Percentiles rank a stretch among this genome's conserved stretches.
These are phyloP conservation scores for Arachis monticola DNA, from an alignment of 331 rosid species.

Conservation along the genomic window DNA sequence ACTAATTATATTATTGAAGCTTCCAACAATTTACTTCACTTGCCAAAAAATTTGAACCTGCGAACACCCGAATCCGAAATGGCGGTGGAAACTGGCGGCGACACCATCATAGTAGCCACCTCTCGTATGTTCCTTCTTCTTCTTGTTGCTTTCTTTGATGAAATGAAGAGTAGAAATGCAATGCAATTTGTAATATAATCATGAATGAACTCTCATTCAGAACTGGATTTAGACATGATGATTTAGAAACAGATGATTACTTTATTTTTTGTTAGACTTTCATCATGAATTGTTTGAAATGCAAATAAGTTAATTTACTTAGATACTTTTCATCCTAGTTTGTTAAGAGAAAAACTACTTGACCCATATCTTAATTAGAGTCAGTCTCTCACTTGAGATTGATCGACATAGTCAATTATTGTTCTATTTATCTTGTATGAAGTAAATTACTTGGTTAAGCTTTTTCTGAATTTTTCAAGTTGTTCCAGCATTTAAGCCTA, in stretches of 20 bases:
- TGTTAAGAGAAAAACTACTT: no score
- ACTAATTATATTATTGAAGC: background rate
- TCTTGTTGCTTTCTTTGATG: background rate
- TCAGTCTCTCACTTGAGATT: background rate
- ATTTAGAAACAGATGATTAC: no score
- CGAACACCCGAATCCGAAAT: background rate
- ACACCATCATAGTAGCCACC: background rate
- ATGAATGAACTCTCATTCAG: no score
- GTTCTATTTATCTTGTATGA: background rate
- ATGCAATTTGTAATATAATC: no score
- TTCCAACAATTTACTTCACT: no score
- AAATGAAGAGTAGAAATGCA: background rate
- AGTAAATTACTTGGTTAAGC: conserved; percentile 23
- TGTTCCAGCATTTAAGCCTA: conserved; percentile 85
- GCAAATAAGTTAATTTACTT: background rate
- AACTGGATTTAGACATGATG: no score
- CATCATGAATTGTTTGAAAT: background rate
- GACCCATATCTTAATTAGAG: background rate
- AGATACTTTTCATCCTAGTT: no score
- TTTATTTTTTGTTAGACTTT: no score
- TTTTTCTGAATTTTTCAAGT: conserved; percentile 1
- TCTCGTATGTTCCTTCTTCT: background rate
- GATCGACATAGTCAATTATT: background rate
- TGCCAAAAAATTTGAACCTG: background rate
- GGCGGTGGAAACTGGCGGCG: conserved; percentile 1